These are phyloP conservation scores for Taxawa tesnikishii DNA, from an alignment of 2,329 filamentous ascomycete genomes.

Conservation along the genomic window DNA sequence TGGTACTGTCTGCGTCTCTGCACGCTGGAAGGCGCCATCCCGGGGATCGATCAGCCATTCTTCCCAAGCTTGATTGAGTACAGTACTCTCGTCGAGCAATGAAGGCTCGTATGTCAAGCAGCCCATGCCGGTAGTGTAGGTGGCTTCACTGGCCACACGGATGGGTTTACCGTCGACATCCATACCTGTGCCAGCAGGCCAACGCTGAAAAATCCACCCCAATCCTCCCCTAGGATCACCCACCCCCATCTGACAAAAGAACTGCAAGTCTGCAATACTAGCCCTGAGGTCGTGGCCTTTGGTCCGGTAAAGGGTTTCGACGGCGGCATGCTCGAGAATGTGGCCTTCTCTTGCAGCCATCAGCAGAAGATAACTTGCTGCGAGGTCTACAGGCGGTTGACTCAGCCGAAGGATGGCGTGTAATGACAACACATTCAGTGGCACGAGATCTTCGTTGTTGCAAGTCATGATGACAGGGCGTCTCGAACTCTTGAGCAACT, in stretches of 20 bases:
- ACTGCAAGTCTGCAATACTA: constrained; percentile 72
- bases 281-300: constrained; percentile 65
- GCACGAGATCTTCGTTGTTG: constrained; percentile 77
- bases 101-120: constrained; percentile 38
- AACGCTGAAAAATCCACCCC: constrained; percentile 76
- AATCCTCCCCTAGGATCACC: constrained; percentile 80
- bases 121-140: constrained; percentile 69
- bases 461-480: constrained; percentile 92
- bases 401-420: constrained; percentile 74
- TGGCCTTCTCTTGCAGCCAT: constrained; percentile 86
- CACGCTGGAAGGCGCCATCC: too few species aligned
- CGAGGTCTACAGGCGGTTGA: constrained; percentile 52
- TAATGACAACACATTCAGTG: constrained; percentile 59
- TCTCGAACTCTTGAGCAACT: constrained; percentile 71
- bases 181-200: constrained; percentile 58
- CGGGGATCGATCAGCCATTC: constrained; percentile 46
- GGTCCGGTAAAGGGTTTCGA: constrained; percentile 57
- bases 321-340: constrained; percentile 52
- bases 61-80: constrained; percentile 53
- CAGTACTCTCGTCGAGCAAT: constrained; percentile 27
- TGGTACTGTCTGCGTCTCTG: too few species aligned
- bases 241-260: constrained; percentile 94
- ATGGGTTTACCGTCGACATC: constrained; percentile 56
- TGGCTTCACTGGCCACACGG: constrained; percentile 69
- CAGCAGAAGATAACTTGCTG: constrained; percentile 68